phyloP scores from a whole-genome alignment of 306 rosid genomes.

The Fagus crenata region DNA sequence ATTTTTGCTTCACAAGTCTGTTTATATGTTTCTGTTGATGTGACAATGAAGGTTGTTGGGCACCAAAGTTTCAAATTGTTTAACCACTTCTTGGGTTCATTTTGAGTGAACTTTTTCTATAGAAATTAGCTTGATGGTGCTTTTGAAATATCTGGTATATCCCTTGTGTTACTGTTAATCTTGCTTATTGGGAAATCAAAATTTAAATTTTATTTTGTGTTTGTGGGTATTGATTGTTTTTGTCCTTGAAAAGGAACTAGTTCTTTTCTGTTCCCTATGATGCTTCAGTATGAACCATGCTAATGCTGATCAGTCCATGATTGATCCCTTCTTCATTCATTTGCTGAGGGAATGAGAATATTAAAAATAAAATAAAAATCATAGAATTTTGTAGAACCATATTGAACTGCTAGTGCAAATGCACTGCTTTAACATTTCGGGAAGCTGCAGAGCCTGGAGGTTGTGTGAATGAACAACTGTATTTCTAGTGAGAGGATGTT shows the following conservation, averaged over 20 bases:
- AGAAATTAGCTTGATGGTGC: not conserved
- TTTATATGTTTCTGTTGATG: not conserved
- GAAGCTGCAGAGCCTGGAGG: not conserved
- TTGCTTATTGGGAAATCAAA: not conserved
- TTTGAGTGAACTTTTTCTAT: not conserved
- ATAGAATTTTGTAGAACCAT: not conserved
- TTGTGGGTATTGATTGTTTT: not conserved
- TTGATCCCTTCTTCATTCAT: not conserved
- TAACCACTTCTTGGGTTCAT: not conserved
- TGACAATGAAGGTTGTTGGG: not conserved
- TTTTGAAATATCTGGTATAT: not conserved
- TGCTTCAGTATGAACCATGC: conserved; percentile 4
- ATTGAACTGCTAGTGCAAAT: not conserved
- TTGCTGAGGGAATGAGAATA: not conserved
- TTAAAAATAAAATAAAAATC: not conserved
- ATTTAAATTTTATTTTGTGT: not conserved
- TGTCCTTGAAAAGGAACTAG: not conserved
- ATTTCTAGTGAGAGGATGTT: not conserved
- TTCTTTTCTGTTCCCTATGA: not conserved
- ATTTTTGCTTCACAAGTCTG: not conserved
- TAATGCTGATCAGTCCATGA: conserved; percentile 6
- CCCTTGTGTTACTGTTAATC: not conserved
- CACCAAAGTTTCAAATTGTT: not conserved
- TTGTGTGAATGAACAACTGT: not conserved
- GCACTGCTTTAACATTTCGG: not conserved